Base-by-base conservation (phyloP, 495 filamentous ascomycete species). In the Penicillium herquei region DNA sequence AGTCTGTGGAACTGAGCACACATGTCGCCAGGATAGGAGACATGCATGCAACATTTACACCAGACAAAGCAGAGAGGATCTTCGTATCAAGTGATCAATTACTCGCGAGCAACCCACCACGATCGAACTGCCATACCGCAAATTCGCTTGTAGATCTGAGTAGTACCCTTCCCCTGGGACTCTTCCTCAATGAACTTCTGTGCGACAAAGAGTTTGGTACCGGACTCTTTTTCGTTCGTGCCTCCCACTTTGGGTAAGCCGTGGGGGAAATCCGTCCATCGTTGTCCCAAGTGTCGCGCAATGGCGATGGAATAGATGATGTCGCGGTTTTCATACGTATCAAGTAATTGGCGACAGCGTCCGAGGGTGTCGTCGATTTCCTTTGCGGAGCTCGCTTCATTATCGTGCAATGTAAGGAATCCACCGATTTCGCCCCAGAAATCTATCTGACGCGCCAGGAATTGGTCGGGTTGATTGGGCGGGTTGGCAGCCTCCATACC, bases 221-320 rank as follows among this genome's bases (percentile, higher is more conserved):
- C 80, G 1, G 87, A 76, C 48, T 90, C 88, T 12, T 84, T 79
- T 66, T 90, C 86, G 59, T 87, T 85, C 3, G 87, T 78, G 55
- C 80, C 83, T 45, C 81, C 78, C 9, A 84, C 78, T 32, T 72
- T 83, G 42, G 63, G 79, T 63, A 78, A 76, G 66, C 73, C 85
- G 64, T 77, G 83, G 59, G 80, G 84, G 63, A 79, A 88, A 51
- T 77, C 90, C 39, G 77, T 79, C 68, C 87, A 82, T 14, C 85
- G 82, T 37, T 82, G 80, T 30, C 89, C 87, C 37, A 89, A 78
- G 58, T 90, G 84, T 16, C 91, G 84, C 9, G 87, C 84, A 49
- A 96, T 84, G 21, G 88, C 88, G 55, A 96, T 86, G 11, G 89
- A 93, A 68, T 96, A 96, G 33, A 96, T 80, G 7, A 95, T 89